Evolutionary conservation across 2,329 filamentous ascomycete species (phyloP).

Genomic region (Aspergillus ochraceoroseus): DNA sequence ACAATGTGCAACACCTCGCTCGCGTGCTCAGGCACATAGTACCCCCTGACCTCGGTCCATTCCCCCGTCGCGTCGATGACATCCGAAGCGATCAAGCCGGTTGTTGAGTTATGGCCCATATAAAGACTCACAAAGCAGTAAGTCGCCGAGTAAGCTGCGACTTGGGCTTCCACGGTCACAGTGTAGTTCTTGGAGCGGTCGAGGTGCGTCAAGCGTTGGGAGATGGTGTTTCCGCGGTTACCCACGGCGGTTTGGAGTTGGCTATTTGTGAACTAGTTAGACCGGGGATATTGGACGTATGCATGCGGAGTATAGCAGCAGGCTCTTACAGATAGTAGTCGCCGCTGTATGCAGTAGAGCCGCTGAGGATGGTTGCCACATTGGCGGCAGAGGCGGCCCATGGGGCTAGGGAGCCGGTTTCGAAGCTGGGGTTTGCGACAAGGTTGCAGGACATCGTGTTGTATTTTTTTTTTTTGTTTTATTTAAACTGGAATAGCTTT

Average conservation of each 20-base stretch:
- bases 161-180: conserved; percentile 17
- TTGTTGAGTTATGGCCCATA: conserved; percentile 19
- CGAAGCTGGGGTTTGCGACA: conserved; percentile 24
- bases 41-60: conserved; percentile 20
- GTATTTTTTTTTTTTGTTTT: too few relatives aligned
- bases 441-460: conserved; percentile 21
- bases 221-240: conserved; percentile 21
- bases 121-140: conserved; percentile 21
- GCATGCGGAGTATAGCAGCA: too few relatives aligned
- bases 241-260: conserved; percentile 22
- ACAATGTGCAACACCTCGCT: conserved; percentile 18
- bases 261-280: conserved; percentile 1
- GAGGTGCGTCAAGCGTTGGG: conserved; percentile 18
- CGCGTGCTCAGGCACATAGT: conserved; percentile 14
- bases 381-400: conserved; percentile 21
- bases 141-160: conserved; percentile 7
- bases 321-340: conserved; percentile 22
- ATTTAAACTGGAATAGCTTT: too few relatives aligned
- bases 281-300: background rate
- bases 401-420: conserved; percentile 20
- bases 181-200: conserved; percentile 16
- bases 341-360: conserved; percentile 17
- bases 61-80: conserved; percentile 11
- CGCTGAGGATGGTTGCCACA: conserved; percentile 20
- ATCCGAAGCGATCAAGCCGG: conserved; percentile 13